Base-by-base conservation (phyloP, 306 rosid species). In the Crotalaria pallida region DNA sequence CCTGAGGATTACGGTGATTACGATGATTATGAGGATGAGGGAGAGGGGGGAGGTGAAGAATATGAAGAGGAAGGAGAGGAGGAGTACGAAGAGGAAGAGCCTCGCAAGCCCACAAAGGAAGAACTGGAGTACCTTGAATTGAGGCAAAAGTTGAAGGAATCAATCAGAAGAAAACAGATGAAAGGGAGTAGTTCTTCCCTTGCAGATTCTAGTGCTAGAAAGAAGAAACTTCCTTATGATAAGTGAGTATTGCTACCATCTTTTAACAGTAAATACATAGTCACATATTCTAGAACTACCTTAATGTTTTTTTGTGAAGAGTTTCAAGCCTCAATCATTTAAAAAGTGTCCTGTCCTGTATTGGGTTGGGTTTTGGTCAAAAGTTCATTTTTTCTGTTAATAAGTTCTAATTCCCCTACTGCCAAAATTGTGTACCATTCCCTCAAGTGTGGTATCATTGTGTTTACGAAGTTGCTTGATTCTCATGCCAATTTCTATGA, bases 121-220 rank as follows among this genome's bases (percentile, higher is more conserved):
- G 93, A 83, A 79, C 9, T 79, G 65, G 88, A 86, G 10, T 90
- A 82, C 62, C 96, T 92, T 68, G 91, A 71, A 67, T 75, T 83
- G 82, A 90, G 96, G 78, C 86, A 90, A 77, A 75, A 78, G 16
- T 72, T 86, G 81, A 92, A 92, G 84, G 96, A 92, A 34, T 73
- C 62, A 16, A 57, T 85, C 15, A 83, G 91, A 76, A 83, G 91
- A 76, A 86, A 69, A 80, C 72, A 86, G 78, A 58, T 79, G 80
- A 84, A 67, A 79, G 91, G 86, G 56, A 82, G 49, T 1, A 71
- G 79, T 68, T 48, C 79, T 67, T 71, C 85, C 58, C 79, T 7
- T 64, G 62, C 77, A 23, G 73, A 82, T 22, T 78, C 84, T 4
- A 74, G 58, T 58, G 79, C 72, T 27, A 81, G 67, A 70, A 84